phyloP scores from a whole-genome alignment of 2,329 filamentous ascomycete species.

The Fusarium sp. region DNA sequence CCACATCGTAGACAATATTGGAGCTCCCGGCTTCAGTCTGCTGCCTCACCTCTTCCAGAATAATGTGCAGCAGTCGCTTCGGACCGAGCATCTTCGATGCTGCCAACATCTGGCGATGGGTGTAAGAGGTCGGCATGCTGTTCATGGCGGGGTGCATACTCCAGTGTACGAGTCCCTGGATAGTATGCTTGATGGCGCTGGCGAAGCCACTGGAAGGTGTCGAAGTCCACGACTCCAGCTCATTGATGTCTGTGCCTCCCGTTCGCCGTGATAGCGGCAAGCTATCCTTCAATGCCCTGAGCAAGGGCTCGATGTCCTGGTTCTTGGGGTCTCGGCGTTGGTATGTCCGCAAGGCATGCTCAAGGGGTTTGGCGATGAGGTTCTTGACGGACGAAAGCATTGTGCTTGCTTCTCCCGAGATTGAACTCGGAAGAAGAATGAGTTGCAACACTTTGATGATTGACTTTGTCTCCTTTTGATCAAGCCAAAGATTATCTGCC shows the following conservation, averaged over 20 bases:
- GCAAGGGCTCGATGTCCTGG: conserved; percentile 79
- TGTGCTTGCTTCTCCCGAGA: conserved; percentile 78
- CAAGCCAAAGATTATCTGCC: conserved; percentile 78
- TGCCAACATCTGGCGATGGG: conserved; percentile 78
- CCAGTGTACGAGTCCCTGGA: conserved; percentile 79
- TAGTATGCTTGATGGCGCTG: conserved; percentile 71
- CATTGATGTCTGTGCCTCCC: conserved; percentile 73
- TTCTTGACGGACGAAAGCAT: conserved; percentile 82
- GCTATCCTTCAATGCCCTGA: conserved; percentile 75
- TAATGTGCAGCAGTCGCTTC: conserved; percentile 70
- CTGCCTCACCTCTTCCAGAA: conserved; percentile 78
- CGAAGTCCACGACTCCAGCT: conserved; percentile 78
- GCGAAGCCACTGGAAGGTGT: conserved; percentile 70
- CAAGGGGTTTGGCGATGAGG: conserved; percentile 78
- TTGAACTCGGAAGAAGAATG: conserved; percentile 78
- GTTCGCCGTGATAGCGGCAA: conserved; percentile 73
- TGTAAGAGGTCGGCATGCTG: conserved; percentile 76
- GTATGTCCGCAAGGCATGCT: conserved; percentile 76
- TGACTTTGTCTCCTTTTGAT: conserved; percentile 76
- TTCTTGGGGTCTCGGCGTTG: conserved; percentile 77
- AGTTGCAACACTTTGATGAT: conserved; percentile 81
- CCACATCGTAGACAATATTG: conserved; percentile 78
- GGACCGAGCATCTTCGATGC: conserved; percentile 75
- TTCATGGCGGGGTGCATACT: conserved; percentile 70
- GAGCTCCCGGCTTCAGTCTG: conserved; percentile 74